These are phyloP conservation scores for Ilyonectria sp. DNA, from an alignment of 2,329 filamentous ascomycete genomes.

Conservation along the genomic window DNA sequence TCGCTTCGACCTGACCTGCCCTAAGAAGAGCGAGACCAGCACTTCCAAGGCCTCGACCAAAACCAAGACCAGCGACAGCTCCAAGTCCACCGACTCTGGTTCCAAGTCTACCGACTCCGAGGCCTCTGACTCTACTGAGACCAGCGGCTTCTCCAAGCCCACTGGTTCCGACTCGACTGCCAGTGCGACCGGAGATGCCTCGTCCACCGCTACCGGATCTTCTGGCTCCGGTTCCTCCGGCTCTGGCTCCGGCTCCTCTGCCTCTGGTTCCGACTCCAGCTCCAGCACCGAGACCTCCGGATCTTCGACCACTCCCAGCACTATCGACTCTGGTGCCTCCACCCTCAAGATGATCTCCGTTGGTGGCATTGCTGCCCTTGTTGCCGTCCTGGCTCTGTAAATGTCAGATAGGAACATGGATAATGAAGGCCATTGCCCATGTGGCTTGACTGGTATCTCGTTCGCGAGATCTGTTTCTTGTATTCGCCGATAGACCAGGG, in stretches of 20 bases:
- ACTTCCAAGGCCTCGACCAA: constrained; percentile 35
- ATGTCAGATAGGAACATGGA: constrained; percentile 42
- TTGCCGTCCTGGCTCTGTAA: constrained; percentile 47
- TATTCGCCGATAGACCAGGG: constrained; percentile 49
- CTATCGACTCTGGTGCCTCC: constrained; percentile 35
- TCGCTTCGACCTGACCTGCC: constrained; percentile 69
- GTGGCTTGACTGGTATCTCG: constrained; percentile 45
- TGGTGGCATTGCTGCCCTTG: constrained; percentile 38
- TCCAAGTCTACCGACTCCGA: constrained; percentile 29
- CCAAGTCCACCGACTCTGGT: constrained; percentile 30
- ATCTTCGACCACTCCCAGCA: constrained; percentile 37
- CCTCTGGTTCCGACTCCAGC: constrained; percentile 13
- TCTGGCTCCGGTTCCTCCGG: constrained; percentile 26
- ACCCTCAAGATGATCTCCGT: constrained; percentile 37
- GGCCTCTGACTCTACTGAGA: constrained; percentile 29
- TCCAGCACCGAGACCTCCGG: constrained; percentile 17
- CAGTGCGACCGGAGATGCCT: background rate
- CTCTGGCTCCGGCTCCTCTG: constrained; percentile 19
- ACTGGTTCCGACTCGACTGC: constrained; percentile 13
- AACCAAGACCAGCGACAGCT: constrained; percentile 31
- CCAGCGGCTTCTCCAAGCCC: constrained; percentile 28
- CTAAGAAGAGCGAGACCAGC: constrained; percentile 24
- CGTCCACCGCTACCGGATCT: constrained; percentile 8
- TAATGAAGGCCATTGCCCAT: constrained; percentile 43
- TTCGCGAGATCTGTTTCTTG: constrained; percentile 48